Evolutionary conservation across 108 stramenopile species (phyloP).

Genomic region (Fragilariopsis cylindrus): DNA sequence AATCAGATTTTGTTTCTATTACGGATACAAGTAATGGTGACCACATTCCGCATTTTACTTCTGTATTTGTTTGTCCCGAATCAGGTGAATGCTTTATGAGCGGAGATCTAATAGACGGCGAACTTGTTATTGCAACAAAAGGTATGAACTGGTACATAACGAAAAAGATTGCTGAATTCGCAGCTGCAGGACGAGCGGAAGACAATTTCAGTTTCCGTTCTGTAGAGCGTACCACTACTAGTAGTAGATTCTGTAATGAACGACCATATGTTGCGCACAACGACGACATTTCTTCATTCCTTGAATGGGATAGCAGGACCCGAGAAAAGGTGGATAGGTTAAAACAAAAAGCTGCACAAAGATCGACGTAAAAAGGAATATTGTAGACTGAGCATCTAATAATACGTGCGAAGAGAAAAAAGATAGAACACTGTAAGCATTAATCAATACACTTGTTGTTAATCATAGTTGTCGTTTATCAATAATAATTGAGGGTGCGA

Average conservation of each 20-base stretch:
- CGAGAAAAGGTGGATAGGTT: too few relatives aligned
- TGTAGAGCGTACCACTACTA: not conserved
- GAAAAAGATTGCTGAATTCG: slow-evolving; percentile 31
- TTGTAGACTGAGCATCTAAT: too few relatives aligned
- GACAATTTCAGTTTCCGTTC: slow-evolving; percentile 34
- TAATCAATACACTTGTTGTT: too few relatives aligned
- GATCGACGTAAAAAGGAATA: too few relatives aligned
- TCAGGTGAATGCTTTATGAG: slow-evolving; percentile 33
- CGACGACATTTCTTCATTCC: too few relatives aligned
- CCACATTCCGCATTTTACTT: slow-evolving; percentile 23
- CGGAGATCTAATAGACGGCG: not conserved
- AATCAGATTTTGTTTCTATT: slow-evolving; percentile 13
- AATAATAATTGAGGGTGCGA: too few relatives aligned
- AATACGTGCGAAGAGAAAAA: too few relatives aligned
- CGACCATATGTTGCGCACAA: too few relatives aligned
- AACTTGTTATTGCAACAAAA: slow-evolving; percentile 6
- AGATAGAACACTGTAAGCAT: too few relatives aligned
- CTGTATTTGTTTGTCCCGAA: slow-evolving; percentile 37
- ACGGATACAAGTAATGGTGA: slow-evolving; percentile 3
- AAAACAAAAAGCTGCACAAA: too few relatives aligned
- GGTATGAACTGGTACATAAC: slow-evolving; percentile 13
- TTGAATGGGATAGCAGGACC: too few relatives aligned
- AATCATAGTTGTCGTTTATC: too few relatives aligned
- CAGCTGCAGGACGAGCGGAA: slow-evolving; percentile 38
- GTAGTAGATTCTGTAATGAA: not conserved